phyloP scores from a whole-genome alignment of 495 filamentous ascomycete genomes.

The Pyrenopolyporus hunteri region DNA sequence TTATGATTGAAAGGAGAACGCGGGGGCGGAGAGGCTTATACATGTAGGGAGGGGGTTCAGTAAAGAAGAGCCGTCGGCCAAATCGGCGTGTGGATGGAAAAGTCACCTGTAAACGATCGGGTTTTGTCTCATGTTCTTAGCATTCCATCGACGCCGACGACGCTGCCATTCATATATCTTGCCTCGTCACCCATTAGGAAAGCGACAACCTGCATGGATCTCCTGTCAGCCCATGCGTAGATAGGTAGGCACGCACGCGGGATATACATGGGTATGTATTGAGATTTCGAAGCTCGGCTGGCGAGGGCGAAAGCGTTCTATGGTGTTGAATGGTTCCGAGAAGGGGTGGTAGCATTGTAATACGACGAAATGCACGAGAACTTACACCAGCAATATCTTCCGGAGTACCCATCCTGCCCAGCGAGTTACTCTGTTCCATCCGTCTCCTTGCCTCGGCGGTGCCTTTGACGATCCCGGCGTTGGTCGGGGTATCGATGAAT shows the following conservation, averaged over 20 bases:
- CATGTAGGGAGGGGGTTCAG: too few relatives aligned
- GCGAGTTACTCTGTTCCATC: constrained; percentile 49
- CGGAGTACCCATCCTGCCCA: constrained; percentile 58
- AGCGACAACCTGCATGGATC: constrained; percentile 41
- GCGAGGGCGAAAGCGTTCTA: too few relatives aligned
- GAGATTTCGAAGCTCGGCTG: too few relatives aligned
- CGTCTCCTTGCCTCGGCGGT: constrained; percentile 42
- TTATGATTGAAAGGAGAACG: too few relatives aligned
- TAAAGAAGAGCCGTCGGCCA: too few relatives aligned
- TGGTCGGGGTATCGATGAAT: constrained; percentile 42
- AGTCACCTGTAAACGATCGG: not conserved
- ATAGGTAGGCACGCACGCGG: too few relatives aligned
- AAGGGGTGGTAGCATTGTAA: not conserved
- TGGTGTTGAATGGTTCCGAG: too few relatives aligned
- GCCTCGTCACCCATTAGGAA: constrained; percentile 59
- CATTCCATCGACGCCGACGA: constrained; percentile 59
- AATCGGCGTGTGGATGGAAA: too few relatives aligned
- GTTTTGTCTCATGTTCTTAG: constrained; percentile 13
- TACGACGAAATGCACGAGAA: not conserved
- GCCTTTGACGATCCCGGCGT: constrained; percentile 33
- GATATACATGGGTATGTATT: too few relatives aligned
- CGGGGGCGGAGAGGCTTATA: too few relatives aligned
- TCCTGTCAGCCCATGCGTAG: not conserved
- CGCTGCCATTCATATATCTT: constrained; percentile 61
- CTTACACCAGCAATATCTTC: constrained; percentile 60